Conservation (phyloP, 2,329 filamentous ascomycete genomes). For the Myotisia sp. region DNA sequence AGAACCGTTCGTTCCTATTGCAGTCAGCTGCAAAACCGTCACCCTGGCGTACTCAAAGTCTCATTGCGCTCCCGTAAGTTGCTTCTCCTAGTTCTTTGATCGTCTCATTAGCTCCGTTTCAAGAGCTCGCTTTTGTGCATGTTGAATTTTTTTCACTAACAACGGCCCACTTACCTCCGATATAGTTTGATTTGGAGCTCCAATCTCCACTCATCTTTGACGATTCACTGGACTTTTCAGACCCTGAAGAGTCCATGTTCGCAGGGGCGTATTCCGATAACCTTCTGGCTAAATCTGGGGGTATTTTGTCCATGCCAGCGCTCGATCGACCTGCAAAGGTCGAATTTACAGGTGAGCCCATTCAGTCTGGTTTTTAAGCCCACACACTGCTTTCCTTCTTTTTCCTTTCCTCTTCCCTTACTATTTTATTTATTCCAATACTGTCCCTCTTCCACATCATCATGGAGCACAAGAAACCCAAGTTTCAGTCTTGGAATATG, state of each 20-base stretch:
- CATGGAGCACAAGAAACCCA: too few relatives aligned
- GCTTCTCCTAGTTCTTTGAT: slow-evolving; percentile 14
- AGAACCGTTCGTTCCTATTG: slow-evolving; percentile 29
- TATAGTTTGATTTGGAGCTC: slow-evolving; percentile 30
- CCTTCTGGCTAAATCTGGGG: slow-evolving; percentile 43
- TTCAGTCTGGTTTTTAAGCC: too few relatives aligned
- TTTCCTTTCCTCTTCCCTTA: neutral
- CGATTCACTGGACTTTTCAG: slow-evolving; percentile 33
- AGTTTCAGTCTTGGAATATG: too few relatives aligned
- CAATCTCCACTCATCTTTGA: slow-evolving; percentile 35
- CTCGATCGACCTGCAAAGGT: slow-evolving; percentile 63
- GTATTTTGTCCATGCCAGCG: slow-evolving; percentile 64
- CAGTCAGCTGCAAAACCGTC: slow-evolving; percentile 32
- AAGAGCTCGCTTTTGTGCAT: neutral
- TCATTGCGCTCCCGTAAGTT: slow-evolving; percentile 32
- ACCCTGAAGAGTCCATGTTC: slow-evolving; percentile 33
- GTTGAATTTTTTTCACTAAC: neutral
- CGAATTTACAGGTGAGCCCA: slow-evolving; percentile 65
- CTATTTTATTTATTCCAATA: too few relatives aligned
- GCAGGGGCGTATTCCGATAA: slow-evolving; percentile 35
- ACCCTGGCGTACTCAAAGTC: slow-evolving; percentile 37
- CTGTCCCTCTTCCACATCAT: too few relatives aligned
- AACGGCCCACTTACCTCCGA: slow-evolving; percentile 1
- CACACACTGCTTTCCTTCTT: too few relatives aligned
- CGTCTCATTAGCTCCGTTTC: neutral